These are phyloP conservation scores for Hemisphaericaspora subhashii DNA, from an alignment of 1,139 yeast genomes.

Conservation along the genomic window DNA sequence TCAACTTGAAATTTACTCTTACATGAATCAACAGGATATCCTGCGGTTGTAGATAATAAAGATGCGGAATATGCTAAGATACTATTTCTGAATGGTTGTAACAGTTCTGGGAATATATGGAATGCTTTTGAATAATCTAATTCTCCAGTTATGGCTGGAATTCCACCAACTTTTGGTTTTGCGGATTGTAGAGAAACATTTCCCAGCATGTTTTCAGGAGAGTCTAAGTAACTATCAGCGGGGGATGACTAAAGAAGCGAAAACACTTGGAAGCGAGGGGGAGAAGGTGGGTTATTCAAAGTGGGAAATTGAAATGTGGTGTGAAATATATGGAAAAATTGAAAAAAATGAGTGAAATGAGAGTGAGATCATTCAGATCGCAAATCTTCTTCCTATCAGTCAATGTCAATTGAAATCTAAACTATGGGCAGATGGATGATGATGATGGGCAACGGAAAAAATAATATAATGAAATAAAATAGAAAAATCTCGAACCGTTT, in stretches of 20 bases:
- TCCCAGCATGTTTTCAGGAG: slow-evolving; percentile 3
- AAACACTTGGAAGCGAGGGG: too few species aligned
- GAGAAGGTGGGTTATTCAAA: background rate
- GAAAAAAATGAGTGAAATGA: background rate
- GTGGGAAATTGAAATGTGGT: too few species aligned
- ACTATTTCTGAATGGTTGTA: slow-evolving; percentile 59
- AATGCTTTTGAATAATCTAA: slow-evolving; percentile 39
- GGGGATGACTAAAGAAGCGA: too few species aligned
- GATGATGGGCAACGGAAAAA: too few species aligned
- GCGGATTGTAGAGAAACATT: background rate
- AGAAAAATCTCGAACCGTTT: too few species aligned
- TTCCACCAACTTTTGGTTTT: slow-evolving; percentile 14
- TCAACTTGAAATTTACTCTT: slow-evolving; percentile 87
- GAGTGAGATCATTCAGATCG: too few species aligned
- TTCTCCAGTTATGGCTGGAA: slow-evolving; percentile 48
- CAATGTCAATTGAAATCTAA: too few species aligned
- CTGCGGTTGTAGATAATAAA: slow-evolving; percentile 65
- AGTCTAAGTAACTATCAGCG: too few species aligned
- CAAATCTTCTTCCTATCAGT: too few species aligned
- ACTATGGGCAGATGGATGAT: too few species aligned
- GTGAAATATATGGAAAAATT: too few species aligned
- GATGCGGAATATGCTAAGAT: slow-evolving; percentile 67
- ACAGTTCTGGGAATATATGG: slow-evolving; percentile 48
- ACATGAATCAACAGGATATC: slow-evolving; percentile 81
- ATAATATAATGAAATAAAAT: too few species aligned